These are phyloP conservation scores for Xylaria curta DNA, from an alignment of 495 filamentous ascomycete genomes.

Conservation along the genomic window DNA sequence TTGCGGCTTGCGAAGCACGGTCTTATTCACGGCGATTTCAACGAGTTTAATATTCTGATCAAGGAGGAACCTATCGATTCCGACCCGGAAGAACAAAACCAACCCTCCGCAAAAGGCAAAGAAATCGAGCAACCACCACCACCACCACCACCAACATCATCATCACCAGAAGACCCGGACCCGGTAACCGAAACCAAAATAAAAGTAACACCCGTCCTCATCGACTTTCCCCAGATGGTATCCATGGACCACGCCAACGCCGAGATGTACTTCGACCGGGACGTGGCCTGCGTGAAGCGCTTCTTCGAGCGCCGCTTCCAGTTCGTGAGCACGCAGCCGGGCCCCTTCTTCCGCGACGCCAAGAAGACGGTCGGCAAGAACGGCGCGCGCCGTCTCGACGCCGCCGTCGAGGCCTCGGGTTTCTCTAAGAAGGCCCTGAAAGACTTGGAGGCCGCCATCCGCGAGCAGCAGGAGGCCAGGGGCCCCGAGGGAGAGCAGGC, in stretches of 20 bases:
- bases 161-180: slow-evolving; percentile 17
- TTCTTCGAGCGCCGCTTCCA: slow-evolving; percentile 91
- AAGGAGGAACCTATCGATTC: slow-evolving; percentile 62
- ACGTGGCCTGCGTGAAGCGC: slow-evolving; percentile 90
- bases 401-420: slow-evolving; percentile 89
- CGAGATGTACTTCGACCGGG: slow-evolving; percentile 93
- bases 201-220: slow-evolving; percentile 73
- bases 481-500: slow-evolving; percentile 51
- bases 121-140: slow-evolving; percentile 28
- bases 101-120: slow-evolving; percentile 35
- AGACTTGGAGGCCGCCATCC: slow-evolving; percentile 89
- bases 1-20: slow-evolving; percentile 83
- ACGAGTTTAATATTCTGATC: slow-evolving; percentile 98
- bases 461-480: slow-evolving; percentile 56
- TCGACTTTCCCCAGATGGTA: slow-evolving; percentile 98
- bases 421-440: slow-evolving; percentile 96
- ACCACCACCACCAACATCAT: slow-evolving; percentile 20
- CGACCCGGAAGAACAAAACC: slow-evolving; percentile 37
- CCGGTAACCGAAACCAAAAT: slow-evolving; percentile 32
- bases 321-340: slow-evolving; percentile 79
- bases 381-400: slow-evolving; percentile 74
- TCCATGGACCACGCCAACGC: slow-evolving; percentile 94
- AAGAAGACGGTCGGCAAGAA: slow-evolving; percentile 73
- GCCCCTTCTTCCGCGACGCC: slow-evolving; percentile 84
- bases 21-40: slow-evolving; percentile 97